Evolutionary conservation across 2,329 filamentous ascomycete genomes (phyloP).

Genomic region (Diatrype stigma): DNA sequence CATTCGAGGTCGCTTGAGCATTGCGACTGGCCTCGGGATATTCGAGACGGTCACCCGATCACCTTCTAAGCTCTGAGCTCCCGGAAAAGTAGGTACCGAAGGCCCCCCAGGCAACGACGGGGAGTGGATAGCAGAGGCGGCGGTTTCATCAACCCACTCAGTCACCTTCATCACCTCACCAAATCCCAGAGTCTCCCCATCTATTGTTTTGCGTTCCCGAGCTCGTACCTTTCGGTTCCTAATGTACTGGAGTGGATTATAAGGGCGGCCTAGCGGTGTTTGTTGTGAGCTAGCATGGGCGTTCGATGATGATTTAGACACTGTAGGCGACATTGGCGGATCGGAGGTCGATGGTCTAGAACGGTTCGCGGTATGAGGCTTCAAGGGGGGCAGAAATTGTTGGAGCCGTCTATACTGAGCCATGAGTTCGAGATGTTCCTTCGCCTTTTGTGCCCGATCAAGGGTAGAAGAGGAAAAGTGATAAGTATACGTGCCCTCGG

Average conservation of each 20-base stretch:
- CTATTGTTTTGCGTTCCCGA: conserved; percentile 69
- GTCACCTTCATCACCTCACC: conserved; percentile 67
- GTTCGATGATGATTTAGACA: conserved; percentile 21
- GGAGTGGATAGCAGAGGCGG: conserved; percentile 39
- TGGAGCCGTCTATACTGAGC: conserved; percentile 78
- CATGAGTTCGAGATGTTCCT: conserved; percentile 79
- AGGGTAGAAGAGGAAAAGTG: conserved; percentile 77
- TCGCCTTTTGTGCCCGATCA: conserved; percentile 77
- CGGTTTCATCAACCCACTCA: conserved; percentile 71
- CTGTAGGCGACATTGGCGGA: conserved; percentile 37
- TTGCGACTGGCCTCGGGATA: conserved; percentile 42
- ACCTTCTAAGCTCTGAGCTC: conserved; percentile 40
- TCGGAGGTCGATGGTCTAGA: conserved; percentile 35
- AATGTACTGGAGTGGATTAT: conserved; percentile 91
- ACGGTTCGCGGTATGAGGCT: conserved; percentile 33
- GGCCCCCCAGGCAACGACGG: conserved; percentile 31
- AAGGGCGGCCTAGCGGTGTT: conserved; percentile 59
- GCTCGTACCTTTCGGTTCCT: conserved; percentile 83
- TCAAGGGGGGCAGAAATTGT: conserved; percentile 72
- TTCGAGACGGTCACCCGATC: conserved; percentile 34
- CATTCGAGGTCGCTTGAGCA: conserved; percentile 67
- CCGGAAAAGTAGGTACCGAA: conserved; percentile 42
- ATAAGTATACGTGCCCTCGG: conserved; percentile 51
- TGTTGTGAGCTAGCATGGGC: conserved; percentile 27
- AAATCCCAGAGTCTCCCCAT: conserved; percentile 74